phyloP scores from a whole-genome alignment of 148 eudicot genomes.

The Rhododendron griersonianum region DNA sequence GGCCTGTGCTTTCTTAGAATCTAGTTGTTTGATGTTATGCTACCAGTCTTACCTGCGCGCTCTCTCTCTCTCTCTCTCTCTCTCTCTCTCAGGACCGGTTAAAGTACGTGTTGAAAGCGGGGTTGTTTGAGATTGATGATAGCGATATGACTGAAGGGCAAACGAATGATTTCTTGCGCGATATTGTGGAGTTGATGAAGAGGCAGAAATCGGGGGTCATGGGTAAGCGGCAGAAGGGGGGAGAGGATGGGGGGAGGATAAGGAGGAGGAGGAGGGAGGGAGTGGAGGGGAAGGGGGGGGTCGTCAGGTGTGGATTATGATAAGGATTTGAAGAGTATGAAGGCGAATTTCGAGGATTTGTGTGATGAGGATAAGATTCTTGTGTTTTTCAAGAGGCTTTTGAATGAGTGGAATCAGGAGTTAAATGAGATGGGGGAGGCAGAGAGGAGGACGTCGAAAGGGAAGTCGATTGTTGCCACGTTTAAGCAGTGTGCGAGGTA shows the following conservation, averaged over 20 bases:
- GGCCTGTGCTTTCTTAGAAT: too few species aligned
- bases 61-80: too few species aligned
- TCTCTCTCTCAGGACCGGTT: slow-evolving; percentile 32
- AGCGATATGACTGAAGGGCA: slow-evolving; percentile 93
- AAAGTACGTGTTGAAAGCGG: slow-evolving; percentile 71
- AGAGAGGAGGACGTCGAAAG: slow-evolving; percentile 80
- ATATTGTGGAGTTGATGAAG: slow-evolving; percentile 85
- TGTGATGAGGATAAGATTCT: slow-evolving; percentile 91
- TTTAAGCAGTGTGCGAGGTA: slow-evolving; percentile 96
- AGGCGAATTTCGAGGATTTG: slow-evolving; percentile 67
- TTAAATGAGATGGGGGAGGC: slow-evolving; percentile 58
- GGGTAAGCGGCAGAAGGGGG: slow-evolving; percentile 69
- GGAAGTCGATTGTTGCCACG: slow-evolving; percentile 85
- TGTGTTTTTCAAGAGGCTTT: slow-evolving; percentile 84
- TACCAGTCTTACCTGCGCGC: background rate
- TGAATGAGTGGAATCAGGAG: slow-evolving; percentile 94
- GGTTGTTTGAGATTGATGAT: slow-evolving; percentile 79
- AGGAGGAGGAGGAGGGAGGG: slow-evolving; percentile 75
- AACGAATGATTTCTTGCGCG: slow-evolving; percentile 88
- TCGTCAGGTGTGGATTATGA: slow-evolving; percentile 70
- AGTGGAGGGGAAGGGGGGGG: slow-evolving; percentile 64
- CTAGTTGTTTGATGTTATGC: background rate
- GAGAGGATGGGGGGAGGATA: slow-evolving; percentile 62
- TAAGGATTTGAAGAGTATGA: slow-evolving; percentile 85
- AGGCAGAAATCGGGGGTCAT: slow-evolving; percentile 70